Evolutionary conservation across 2,329 filamentous ascomycete genomes (phyloP).

Genomic region (Fusarium clavum): DNA sequence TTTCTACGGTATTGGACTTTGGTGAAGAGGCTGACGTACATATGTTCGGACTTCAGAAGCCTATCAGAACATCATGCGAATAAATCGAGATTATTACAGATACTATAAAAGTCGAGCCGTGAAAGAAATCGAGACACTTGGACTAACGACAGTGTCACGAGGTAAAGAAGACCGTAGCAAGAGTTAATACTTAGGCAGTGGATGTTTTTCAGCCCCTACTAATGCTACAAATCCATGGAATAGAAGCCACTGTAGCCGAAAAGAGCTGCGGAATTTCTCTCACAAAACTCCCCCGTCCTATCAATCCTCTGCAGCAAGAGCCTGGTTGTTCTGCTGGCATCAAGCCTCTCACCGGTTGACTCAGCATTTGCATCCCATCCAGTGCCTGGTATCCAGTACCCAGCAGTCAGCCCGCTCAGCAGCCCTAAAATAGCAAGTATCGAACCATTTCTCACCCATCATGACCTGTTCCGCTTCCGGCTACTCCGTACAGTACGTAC

Average conservation of each 20-base stretch:
- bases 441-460: conserved; percentile 35
- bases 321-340: not conserved
- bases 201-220: not conserved
- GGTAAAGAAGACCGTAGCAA: not conserved
- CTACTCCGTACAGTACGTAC: conserved; percentile 35
- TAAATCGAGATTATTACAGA: not conserved
- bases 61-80: not conserved
- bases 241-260: not conserved
- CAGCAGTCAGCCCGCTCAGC: conserved; percentile 2
- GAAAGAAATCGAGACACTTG: not conserved
- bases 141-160: not conserved
- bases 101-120: not conserved
- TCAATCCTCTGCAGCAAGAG: not conserved
- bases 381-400: not conserved
- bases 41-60: not conserved
- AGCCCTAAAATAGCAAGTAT: conserved; percentile 26
- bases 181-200: not conserved
- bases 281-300: not conserved
- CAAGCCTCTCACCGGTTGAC: conserved; percentile 6
- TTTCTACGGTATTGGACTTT: not conserved
- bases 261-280: not conserved
- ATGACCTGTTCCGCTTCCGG: conserved; percentile 34
- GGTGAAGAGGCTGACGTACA: not conserved
- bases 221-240: not conserved
- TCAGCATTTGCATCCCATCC: not conserved